Evolutionary conservation across 2,329 filamentous ascomycete genomes (phyloP).

Genomic region (Diaporthe destruens): DNA sequence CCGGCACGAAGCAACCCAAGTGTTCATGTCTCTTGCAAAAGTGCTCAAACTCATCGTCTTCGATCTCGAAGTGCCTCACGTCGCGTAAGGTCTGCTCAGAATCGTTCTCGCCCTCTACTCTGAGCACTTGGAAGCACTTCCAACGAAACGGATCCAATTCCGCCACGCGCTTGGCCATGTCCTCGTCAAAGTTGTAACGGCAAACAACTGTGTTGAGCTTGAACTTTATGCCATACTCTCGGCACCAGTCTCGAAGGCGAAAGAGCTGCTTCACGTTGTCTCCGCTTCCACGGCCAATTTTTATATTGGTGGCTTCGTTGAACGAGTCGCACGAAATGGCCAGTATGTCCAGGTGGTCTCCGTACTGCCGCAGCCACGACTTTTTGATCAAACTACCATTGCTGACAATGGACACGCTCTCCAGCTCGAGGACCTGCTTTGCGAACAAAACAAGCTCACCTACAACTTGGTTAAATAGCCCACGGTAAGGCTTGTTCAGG

Average conservation of each 20-base stretch:
- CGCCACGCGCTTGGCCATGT: slow-evolving; percentile 57
- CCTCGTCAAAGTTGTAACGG: slow-evolving; percentile 61
- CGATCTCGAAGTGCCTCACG: slow-evolving; percentile 59
- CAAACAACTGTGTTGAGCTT: slow-evolving; percentile 70
- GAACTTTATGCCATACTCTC: slow-evolving; percentile 62
- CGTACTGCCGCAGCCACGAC: slow-evolving; percentile 57
- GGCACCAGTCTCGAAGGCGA: slow-evolving; percentile 59
- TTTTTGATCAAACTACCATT: slow-evolving; percentile 63
- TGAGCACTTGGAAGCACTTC: slow-evolving; percentile 68
- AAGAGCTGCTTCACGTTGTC: slow-evolving; percentile 60
- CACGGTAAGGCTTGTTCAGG: too few species aligned
- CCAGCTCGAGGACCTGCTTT: slow-evolving; percentile 61
- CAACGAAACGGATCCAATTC: slow-evolving; percentile 63
- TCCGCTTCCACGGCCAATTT: slow-evolving; percentile 64
- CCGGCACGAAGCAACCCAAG: slow-evolving; percentile 59
- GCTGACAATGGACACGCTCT: slow-evolving; percentile 66
- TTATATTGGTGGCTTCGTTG: slow-evolving; percentile 60
- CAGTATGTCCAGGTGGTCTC: slow-evolving; percentile 63
- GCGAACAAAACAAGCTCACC: slow-evolving; percentile 57
- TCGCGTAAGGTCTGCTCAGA: slow-evolving; percentile 54
- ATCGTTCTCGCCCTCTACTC: slow-evolving; percentile 66
- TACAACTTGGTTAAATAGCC: neutral
- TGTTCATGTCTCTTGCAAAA: slow-evolving; percentile 61
- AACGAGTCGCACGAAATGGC: slow-evolving; percentile 70
- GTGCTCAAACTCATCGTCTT: slow-evolving; percentile 57